These are phyloP conservation scores for Mucor racemosus DNA, from an alignment of 371 early-diverging fungal species.

Conservation along the genomic window DNA sequence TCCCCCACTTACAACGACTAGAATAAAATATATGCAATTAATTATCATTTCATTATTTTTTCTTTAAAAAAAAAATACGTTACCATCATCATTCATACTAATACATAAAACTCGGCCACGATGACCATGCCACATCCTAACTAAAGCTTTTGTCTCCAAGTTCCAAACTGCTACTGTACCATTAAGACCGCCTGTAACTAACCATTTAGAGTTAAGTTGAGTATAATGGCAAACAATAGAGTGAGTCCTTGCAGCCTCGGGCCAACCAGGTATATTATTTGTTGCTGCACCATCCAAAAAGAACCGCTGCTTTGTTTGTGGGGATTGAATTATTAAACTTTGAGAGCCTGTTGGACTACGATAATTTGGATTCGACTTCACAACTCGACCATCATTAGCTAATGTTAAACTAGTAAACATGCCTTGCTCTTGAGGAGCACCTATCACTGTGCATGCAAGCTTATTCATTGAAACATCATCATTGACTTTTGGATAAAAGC, in stretches of 20 bases:
- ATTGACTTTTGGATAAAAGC: slow-evolving; percentile 42
- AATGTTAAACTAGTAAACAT: slow-evolving; percentile 51
- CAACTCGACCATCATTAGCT: slow-evolving; percentile 32
- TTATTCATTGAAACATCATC: neutral
- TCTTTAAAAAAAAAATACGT: neutral
- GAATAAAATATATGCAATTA: neutral
- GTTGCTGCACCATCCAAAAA: slow-evolving; percentile 18
- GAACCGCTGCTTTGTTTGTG: slow-evolving; percentile 27
- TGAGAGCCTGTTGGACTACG: slow-evolving; percentile 26
- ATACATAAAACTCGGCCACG: slow-evolving; percentile 63
- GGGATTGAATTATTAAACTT: slow-evolving; percentile 36
- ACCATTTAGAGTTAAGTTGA: slow-evolving; percentile 40
- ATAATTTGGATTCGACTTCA: slow-evolving; percentile 64
- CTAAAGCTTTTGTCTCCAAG: slow-evolving; percentile 30
- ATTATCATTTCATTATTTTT: neutral
- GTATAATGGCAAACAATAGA: slow-evolving; percentile 58
- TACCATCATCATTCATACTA: slow-evolving; percentile 58
- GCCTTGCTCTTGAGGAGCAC: slow-evolving; percentile 58
- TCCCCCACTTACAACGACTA: slow-evolving; percentile 62
- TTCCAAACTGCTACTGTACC: slow-evolving; percentile 64
- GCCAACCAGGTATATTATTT: slow-evolving; percentile 8
- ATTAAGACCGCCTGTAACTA: slow-evolving; percentile 61
- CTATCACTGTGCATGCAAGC: slow-evolving; percentile 41
- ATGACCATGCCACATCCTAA: slow-evolving; percentile 55
- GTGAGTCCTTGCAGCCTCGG: slow-evolving; percentile 21